Conservation (phyloP, 371 early-diverging fungal genomes). For the Coemansia sp. region DNA sequence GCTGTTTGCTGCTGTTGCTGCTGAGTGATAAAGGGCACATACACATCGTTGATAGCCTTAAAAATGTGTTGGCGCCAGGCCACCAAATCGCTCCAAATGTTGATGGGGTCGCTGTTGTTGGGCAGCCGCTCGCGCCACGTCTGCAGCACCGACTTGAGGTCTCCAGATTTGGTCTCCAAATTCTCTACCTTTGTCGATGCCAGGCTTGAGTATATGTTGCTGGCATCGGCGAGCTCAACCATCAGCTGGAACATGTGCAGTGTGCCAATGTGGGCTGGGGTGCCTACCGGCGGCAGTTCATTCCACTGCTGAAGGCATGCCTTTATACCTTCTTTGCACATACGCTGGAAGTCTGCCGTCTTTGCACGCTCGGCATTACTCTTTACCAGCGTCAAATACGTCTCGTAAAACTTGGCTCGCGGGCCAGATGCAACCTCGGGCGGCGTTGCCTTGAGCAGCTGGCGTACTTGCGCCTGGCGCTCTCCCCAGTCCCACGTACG, state of each 20-base stretch:
- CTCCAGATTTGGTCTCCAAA: constrained; percentile 78
- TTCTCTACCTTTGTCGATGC: constrained; percentile 71
- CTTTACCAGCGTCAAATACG: constrained; percentile 75
- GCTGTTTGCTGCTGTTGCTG: constrained; percentile 53
- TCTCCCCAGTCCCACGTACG: constrained; percentile 85
- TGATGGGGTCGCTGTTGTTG: constrained; percentile 95
- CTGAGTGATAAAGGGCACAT: constrained; percentile 81
- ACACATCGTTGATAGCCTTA: constrained; percentile 91
- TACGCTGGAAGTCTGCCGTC: constrained; percentile 68
- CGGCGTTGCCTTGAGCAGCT: constrained; percentile 63
- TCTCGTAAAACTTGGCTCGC: constrained; percentile 81
- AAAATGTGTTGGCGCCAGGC: constrained; percentile 98
- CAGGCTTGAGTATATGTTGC: constrained; percentile 81
- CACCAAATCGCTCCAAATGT: constrained; percentile 96
- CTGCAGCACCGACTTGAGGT: constrained; percentile 83
- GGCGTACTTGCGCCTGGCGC: constrained; percentile 31
- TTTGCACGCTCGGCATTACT: constrained; percentile 65
- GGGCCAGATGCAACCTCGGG: constrained; percentile 56
- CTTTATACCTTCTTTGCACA: constrained; percentile 89
- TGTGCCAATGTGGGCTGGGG: constrained; percentile 81
- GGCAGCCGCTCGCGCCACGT: constrained; percentile 99
- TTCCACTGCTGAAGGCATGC: constrained; percentile 82
- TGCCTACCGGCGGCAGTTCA: constrained; percentile 76
- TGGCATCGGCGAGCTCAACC: constrained; percentile 92
- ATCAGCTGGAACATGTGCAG: constrained; percentile 93